Evolutionary conservation across 2,329 filamentous ascomycete genomes (phyloP), one percentile per base, ranked within the genome.

Genomic region (Ramichloridium luteum): DNA sequence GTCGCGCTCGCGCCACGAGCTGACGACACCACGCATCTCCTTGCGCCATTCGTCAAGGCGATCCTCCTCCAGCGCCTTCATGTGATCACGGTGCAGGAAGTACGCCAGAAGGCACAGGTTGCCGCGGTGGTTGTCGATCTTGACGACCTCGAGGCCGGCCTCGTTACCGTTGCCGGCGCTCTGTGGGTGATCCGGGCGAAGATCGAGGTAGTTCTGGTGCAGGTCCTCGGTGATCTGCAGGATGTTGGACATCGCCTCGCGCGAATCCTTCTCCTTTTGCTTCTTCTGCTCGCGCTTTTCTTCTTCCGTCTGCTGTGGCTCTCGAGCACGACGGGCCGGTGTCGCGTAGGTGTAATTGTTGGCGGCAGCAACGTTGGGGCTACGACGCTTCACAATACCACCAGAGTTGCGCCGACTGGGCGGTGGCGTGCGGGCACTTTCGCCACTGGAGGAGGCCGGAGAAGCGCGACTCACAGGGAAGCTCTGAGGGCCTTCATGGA

Each of bases 121-220:
- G 20, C n/a, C n/a, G 20, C 20, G 20, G 20, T 23, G n/a, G 8
- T 8, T 23, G 20, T 23, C 20, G n/a, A 23, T 23, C 20, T 23
- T 23, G 20, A 23, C 20, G n/a, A 23, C n/a, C 20, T 23, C 20
- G n/a, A 23, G 20, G 20, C 20, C 20, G 20, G 20, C 20, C n/a
- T 23, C 20, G n/a, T 23, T 23, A n/a, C 20, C 20, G 20, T 23
- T 23, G 20, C 20, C 20, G 8, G n/a, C n/a, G 20, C 8, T n/a
- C n/a, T 23, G 20, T 8, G 20, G 8, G 20, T 23, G 8, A 8
- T 23, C n/a, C 8, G 8, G n/a, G 8, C n/a, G 8, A n/a, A 23
- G 20, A n/a, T 23, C n/a, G 20, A 23, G 8, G 20, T 23, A 23
- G n/a, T 23, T 23, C n/a, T 23, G 20, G 20, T 8, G 20, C 8